These are phyloP conservation scores for Fusarium armeniacum DNA, from an alignment of 2,329 filamentous ascomycete species.

Conservation along the genomic window DNA sequence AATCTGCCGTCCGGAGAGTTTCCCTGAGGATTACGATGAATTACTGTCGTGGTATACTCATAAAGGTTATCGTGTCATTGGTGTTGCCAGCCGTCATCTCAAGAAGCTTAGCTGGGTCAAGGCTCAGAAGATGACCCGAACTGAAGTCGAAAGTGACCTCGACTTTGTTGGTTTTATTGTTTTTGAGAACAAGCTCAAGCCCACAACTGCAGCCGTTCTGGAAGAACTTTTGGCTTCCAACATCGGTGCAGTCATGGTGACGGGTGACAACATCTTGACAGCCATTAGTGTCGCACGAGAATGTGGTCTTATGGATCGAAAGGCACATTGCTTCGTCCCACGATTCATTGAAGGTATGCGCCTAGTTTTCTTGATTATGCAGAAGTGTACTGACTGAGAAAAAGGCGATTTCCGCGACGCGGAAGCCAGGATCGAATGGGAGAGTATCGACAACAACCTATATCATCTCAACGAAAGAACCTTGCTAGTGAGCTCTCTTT, in stretches of 20 bases:
- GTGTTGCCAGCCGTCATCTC: slow-evolving; percentile 90
- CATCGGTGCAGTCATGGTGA: slow-evolving; percentile 95
- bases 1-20: slow-evolving; percentile 86
- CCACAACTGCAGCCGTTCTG: slow-evolving; percentile 84
- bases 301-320: slow-evolving; percentile 83
- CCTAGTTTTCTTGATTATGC: accelerated
- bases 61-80: slow-evolving; percentile 95
- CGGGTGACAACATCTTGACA: slow-evolving; percentile 96
- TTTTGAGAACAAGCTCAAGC: slow-evolving; percentile 98
- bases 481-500: slow-evolving; percentile 68
- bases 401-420: slow-evolving; percentile 79
- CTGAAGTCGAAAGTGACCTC: slow-evolving; percentile 85
- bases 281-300: slow-evolving; percentile 96
- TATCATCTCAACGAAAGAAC: slow-evolving; percentile 84
- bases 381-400: slow-evolving; percentile 26
- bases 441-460: slow-evolving; percentile 90
- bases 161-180: slow-evolving; percentile 97
- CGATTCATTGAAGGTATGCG: slow-evolving; percentile 80
- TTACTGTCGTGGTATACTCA: slow-evolving; percentile 92
- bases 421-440: slow-evolving; percentile 83
- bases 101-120: slow-evolving; percentile 93
- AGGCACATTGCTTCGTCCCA: slow-evolving; percentile 92
- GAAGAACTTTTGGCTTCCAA: slow-evolving; percentile 85
- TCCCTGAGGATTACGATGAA: slow-evolving; percentile 91
- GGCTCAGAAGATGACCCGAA: slow-evolving; percentile 90